Conservation (phyloP, 495 filamentous ascomycete species). For the Tuber melanosporum region DNA sequence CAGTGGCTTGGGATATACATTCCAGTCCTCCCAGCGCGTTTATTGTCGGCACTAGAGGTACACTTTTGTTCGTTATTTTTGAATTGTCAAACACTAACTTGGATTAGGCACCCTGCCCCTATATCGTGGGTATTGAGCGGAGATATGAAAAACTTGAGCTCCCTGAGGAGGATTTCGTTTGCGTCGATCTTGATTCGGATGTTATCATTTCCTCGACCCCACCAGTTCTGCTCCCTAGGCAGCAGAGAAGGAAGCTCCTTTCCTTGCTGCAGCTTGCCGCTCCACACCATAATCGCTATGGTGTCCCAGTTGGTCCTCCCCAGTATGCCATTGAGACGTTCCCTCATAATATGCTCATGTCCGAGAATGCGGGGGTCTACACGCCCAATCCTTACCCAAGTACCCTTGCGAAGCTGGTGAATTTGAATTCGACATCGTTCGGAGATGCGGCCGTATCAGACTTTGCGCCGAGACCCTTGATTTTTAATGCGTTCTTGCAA, state of each 20-base stretch:
- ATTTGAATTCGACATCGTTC: conserved; percentile 81
- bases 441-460: conserved; percentile 54
- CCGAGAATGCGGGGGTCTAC: conserved; percentile 77
- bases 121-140: conserved; percentile 91
- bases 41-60: conserved; percentile 75
- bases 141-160: conserved; percentile 87
- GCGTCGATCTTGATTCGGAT: conserved; percentile 88
- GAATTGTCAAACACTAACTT: conserved; percentile 3
- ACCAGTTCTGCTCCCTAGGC: conserved; percentile 71
- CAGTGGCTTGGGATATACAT: conserved; percentile 92
- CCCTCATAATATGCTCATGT: conserved; percentile 79
- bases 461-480: conserved; percentile 51
- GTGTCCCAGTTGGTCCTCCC: conserved; percentile 81
- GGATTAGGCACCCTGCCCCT: conserved; percentile 72
- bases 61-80: conserved; percentile 4
- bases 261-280: conserved; percentile 84
- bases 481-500: conserved; percentile 89
- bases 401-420: conserved; percentile 73
- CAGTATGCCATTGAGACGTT: conserved; percentile 88
- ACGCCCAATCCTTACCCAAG: conserved; percentile 61
- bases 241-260: conserved; percentile 80
- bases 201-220: conserved; percentile 70
- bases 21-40: conserved; percentile 76
- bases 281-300: conserved; percentile 79
- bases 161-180: conserved; percentile 92